Percentiles rank a stretch among this genome's conserved stretches.
These are phyloP conservation scores for Coffea humblotiana DNA, from an alignment of 305 asterid species.

Conservation along the genomic window DNA sequence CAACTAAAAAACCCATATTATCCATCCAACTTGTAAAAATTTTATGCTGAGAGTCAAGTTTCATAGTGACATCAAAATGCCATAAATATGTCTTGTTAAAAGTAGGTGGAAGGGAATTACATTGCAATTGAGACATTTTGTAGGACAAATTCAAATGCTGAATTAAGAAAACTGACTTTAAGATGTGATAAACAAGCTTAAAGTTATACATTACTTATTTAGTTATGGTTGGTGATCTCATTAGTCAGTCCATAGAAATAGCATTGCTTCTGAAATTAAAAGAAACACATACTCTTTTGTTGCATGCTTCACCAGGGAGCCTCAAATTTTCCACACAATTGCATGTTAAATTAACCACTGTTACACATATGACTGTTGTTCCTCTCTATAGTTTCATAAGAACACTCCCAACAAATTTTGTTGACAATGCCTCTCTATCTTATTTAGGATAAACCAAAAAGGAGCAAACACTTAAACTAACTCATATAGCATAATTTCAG, in stretches of 20 bases:
- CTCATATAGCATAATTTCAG: too few relatives aligned
- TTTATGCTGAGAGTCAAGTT: conserved; percentile 92
- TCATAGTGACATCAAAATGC: conserved; percentile 86
- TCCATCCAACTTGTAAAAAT: conserved; percentile 71
- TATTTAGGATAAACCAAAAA: too few relatives aligned
- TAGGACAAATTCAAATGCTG: not conserved
- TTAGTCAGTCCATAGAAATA: too few relatives aligned
- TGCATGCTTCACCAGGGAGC: too few relatives aligned
- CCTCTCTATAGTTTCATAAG: conserved; percentile 60
- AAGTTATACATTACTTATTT: not conserved
- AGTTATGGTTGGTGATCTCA: too few relatives aligned
- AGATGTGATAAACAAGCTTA: not conserved
- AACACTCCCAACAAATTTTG: conserved; percentile 77
- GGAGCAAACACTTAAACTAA: too few relatives aligned
- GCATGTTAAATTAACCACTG: conserved; percentile 67
- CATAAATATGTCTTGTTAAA: conserved; percentile 54
- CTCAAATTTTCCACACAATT: conserved; percentile 64
- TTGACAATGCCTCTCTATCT: conserved; percentile 34
- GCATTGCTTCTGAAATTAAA: too few relatives aligned
- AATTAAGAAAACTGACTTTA: too few relatives aligned
- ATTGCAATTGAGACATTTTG: conserved; percentile 38
- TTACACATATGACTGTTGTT: conserved; percentile 15
- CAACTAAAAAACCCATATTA: conserved; percentile 13
- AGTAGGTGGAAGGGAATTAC: conserved; percentile 23
- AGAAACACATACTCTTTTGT: too few relatives aligned